Conservation (phyloP, 805 yeast genomes). For the Cyberlindnera petersonii region DNA sequence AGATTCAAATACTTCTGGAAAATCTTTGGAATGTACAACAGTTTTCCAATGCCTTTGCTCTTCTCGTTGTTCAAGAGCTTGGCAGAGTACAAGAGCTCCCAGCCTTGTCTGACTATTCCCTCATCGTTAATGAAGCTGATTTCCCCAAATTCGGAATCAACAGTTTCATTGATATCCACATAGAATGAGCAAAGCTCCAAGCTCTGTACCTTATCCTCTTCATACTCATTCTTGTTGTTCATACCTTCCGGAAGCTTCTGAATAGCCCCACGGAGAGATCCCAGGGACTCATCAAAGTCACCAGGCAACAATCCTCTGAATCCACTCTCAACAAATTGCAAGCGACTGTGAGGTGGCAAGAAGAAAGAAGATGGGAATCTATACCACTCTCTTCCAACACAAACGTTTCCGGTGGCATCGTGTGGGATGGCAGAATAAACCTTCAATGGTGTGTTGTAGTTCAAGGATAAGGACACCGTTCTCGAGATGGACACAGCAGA, state of each 20-base stretch:
- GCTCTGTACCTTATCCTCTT: conserved; percentile 48
- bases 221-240: conserved; percentile 73
- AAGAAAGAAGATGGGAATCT: conserved; percentile 88
- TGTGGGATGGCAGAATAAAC: conserved; percentile 46
- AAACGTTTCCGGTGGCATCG: conserved; percentile 46
- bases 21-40: conserved; percentile 46
- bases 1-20: conserved; percentile 29
- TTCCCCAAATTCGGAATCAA: conserved; percentile 44
- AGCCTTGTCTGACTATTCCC: conserved; percentile 28
- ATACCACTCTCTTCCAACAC: conserved; percentile 96
- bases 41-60: conserved; percentile 52
- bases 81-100: conserved; percentile 39
- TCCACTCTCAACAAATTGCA: conserved; percentile 68
- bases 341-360: conserved; percentile 57
- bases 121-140: conserved; percentile 13
- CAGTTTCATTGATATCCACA: conserved; percentile 56
- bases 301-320: conserved; percentile 89
- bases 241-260: conserved; percentile 55
- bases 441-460: conserved; percentile 70
- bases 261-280: conserved; percentile 32
- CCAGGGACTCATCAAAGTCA: conserved; percentile 56
- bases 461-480: conserved; percentile 53
- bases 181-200: conserved; percentile 60
- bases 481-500: conserved; percentile 42
- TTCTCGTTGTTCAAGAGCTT: conserved; percentile 36